phyloP scores from a whole-genome alignment of 768 basidiomycete genomes.

The Coprinopsis sp. region DNA sequence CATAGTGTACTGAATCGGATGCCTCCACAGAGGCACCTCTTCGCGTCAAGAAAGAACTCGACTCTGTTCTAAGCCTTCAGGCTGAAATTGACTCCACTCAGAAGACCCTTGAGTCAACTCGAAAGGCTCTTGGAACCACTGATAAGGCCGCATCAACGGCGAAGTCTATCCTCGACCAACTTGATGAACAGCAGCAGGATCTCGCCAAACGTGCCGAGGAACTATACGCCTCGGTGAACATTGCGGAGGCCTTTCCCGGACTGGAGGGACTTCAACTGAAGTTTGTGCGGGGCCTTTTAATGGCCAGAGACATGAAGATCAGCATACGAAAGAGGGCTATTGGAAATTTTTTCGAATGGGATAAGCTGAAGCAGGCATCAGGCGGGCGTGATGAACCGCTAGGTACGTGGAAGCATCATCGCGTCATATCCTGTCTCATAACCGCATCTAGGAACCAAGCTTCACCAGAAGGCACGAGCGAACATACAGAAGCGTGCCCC shows the following conservation, averaged over 20 bases:
- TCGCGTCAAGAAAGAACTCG: neutral
- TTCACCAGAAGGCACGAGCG: constrained; percentile 22
- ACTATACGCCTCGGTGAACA: neutral
- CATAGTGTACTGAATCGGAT: neutral
- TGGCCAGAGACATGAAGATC: neutral
- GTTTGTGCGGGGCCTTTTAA: neutral
- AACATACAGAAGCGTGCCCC: constrained; percentile 28
- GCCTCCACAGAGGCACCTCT: neutral
- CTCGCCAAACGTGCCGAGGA: neutral
- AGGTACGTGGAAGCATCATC: neutral
- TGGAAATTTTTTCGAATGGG: neutral
- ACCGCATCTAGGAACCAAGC: constrained; percentile 17
- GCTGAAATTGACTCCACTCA: neutral
- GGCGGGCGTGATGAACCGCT: neutral
- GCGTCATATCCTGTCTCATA: neutral
- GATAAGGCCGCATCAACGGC: neutral
- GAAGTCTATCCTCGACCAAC: neutral
- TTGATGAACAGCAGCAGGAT: neutral
- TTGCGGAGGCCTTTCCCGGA: neutral
- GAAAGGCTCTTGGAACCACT: neutral
- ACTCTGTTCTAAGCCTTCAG: neutral
- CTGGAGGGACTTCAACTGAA: neutral
- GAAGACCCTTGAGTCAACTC: neutral
- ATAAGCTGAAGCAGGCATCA: neutral
- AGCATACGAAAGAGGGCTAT: neutral